Evolutionary conservation across 139 green algal species (phyloP).

Genomic region (Chlorella vulgaris): DNA sequence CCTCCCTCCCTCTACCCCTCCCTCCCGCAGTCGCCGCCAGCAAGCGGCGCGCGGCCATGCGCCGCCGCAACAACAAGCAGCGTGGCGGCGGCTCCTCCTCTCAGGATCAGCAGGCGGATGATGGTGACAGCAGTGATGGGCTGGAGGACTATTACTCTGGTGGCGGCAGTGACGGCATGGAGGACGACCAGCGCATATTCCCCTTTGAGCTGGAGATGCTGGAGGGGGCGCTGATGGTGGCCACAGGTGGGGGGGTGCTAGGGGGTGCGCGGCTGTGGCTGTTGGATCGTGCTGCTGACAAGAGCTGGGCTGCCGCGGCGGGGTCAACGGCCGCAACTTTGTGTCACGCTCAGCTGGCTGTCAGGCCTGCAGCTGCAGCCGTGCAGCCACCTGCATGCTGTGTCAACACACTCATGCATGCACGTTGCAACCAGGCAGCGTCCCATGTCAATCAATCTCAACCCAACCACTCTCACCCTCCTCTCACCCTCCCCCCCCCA

Average conservation of each 20-base stretch:
- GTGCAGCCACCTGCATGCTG: too few relatives aligned
- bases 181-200: conserved; percentile 39
- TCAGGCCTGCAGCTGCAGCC: too few relatives aligned
- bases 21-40: conserved; percentile 7
- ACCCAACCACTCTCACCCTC: too few relatives aligned
- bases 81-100: too few relatives aligned
- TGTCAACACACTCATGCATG: too few relatives aligned
- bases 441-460: too few relatives aligned
- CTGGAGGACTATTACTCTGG: conserved; percentile 25
- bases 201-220: conserved; percentile 96
- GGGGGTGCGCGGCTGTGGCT: neutral
- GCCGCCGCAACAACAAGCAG: too few relatives aligned
- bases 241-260: conserved; percentile 57
- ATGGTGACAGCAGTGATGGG: too few relatives aligned
- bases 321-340: neutral
- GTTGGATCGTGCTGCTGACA: neutral
- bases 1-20: neutral
- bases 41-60: conserved; percentile 15
- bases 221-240: conserved; percentile 89
- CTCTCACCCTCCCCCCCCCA: neutral
- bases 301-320: neutral
- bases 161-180: neutral
- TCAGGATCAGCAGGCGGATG: too few relatives aligned
- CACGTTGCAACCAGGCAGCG: too few relatives aligned
- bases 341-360: too few relatives aligned